Evolutionary conservation across 192 early-diverging fungal species (phyloP), one percentile per base, ranked within the genome.

Genomic region (Coemansia sp.): DNA sequence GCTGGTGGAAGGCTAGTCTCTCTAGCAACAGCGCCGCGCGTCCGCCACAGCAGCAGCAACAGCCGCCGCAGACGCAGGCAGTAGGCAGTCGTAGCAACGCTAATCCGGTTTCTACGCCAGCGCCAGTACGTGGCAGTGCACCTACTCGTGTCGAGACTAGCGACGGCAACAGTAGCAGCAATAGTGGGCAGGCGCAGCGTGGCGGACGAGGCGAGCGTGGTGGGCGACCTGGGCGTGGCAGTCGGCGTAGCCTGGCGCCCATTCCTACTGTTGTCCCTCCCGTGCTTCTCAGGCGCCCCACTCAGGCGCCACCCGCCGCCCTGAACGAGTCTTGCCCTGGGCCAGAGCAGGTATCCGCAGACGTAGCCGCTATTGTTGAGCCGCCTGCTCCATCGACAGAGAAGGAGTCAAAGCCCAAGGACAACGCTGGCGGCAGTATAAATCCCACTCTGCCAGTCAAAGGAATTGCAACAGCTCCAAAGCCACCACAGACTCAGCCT

Each of bases 1-100:
- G 68, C 18, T 82, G 79, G 79, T 82, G 79, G 79, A 82, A 82
- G 52, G 79, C 74, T 1, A 82, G 71, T 6, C 52, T 82, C 5
- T 73, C 79, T 31, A 64, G 57, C 0, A 65, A 51, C 36, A 38
- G 57, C 33, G 57, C 42, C 49, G 3, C 47, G 10, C 20, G 49
- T 2, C 72, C 63, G 29, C 60, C 65, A 3, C 47, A 52, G 43
- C 41, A 34, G 43, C 51, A 54, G 51, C 51, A 59, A 31, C 57
- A 59, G 57, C 57, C 15, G 5, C 5, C 16, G 15, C 55, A 34
- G 57, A 31, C 15, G 31, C 57, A 36, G 15, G 57, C 57, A 60
- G 57, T 60, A 60, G 57, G 57, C 31, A 33, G 57, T 18, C 57
- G 57, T 60, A 36, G 15, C 8, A 34, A 15, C 11, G 27, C 29